phyloP scores from a whole-genome alignment of 1,139 yeast species.

The Pneumocystis carinii region DNA sequence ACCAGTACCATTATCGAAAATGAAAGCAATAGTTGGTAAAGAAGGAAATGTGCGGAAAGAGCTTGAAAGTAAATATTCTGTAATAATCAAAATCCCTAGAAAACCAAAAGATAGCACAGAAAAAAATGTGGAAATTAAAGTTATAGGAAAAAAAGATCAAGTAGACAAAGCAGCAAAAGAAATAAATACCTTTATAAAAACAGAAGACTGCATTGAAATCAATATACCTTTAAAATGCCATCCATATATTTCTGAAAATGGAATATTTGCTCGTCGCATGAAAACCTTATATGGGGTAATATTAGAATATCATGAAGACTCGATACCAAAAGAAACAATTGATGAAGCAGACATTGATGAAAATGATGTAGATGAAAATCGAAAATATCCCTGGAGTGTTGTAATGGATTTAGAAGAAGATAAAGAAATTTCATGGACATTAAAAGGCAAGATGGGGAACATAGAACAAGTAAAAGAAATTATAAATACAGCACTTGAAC shows the following conservation, averaged over 20 bases:
- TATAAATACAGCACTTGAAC: constrained; percentile 19
- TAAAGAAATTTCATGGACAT: constrained; percentile 20
- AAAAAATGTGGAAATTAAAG: constrained; percentile 37
- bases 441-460: constrained; percentile 19
- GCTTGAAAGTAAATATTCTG: constrained; percentile 55
- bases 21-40: constrained; percentile 66
- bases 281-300: constrained; percentile 42
- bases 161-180: constrained; percentile 20
- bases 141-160: constrained; percentile 23
- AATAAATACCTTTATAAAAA: neutral
- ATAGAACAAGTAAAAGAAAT: constrained; percentile 24
- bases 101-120: constrained; percentile 25
- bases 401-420: constrained; percentile 29
- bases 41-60: constrained; percentile 63
- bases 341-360: constrained; percentile 10
- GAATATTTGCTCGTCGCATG: constrained; percentile 46
- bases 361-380: neutral
- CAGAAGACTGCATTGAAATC: neutral
- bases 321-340: constrained; percentile 6
- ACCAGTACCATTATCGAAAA: constrained; percentile 59
- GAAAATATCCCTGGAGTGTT: constrained; percentile 9
- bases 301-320: constrained; percentile 43
- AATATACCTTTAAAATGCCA: neutral
- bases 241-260: constrained; percentile 20
- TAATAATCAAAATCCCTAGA: constrained; percentile 54